These are phyloP conservation scores for Debaryomycetaceae sp. DNA, from an alignment of 1,139 yeast genomes.

Conservation along the genomic window DNA sequence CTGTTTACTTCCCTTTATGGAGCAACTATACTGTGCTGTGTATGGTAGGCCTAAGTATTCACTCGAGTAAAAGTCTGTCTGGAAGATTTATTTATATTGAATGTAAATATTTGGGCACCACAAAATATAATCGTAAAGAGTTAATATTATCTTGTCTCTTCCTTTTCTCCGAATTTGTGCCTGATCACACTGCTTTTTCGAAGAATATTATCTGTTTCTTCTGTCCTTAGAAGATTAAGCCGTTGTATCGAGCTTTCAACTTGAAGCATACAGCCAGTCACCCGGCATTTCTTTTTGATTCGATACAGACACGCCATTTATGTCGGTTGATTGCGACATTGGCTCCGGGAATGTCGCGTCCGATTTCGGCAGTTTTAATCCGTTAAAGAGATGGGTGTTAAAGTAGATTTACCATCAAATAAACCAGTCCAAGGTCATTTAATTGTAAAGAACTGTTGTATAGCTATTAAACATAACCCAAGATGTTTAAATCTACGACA, in stretches of 20 bases:
- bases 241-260: background rate
- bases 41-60: too few species aligned
- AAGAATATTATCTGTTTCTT: background rate
- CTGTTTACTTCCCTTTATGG: too few species aligned
- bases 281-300: background rate
- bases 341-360: constrained; percentile 19
- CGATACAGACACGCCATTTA: background rate
- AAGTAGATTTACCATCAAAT: background rate
- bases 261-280: background rate
- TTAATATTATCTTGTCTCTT: too few species aligned
- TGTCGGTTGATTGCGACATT: constrained; percentile 1
- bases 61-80: too few species aligned
- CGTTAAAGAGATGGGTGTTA: constrained; percentile 1
- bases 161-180: too few species aligned
- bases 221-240: background rate
- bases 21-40: too few species aligned
- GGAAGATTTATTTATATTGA: too few species aligned
- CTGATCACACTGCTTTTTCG: too few species aligned
- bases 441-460: background rate
- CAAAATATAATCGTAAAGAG: too few species aligned
- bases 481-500: constrained; percentile 15
- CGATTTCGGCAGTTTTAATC: constrained; percentile 12
- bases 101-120: too few species aligned
- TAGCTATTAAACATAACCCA: constrained; percentile 2
- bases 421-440: too few species aligned